These are phyloP conservation scores for Claviceps humidiphila DNA, from an alignment of 2,329 filamentous ascomycete genomes.

Conservation along the genomic window DNA sequence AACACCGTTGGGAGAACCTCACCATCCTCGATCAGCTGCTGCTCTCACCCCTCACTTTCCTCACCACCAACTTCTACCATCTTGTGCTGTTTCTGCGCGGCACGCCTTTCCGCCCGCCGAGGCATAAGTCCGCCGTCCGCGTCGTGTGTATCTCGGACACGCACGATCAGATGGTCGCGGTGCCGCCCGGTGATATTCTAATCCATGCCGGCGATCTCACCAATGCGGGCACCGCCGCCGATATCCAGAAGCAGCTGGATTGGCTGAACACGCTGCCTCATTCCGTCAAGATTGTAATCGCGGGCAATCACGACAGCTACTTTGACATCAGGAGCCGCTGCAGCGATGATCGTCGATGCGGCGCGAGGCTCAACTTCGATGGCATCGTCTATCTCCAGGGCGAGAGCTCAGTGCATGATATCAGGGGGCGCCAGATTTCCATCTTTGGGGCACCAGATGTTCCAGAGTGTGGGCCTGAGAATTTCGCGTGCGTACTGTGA, in stretches of 20 bases:
- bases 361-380: constrained; percentile 48
- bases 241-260: constrained; percentile 72
- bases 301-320: constrained; percentile 82
- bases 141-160: constrained; percentile 88
- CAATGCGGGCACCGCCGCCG: constrained; percentile 53
- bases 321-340: constrained; percentile 56
- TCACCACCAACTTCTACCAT: constrained; percentile 50
- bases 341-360: constrained; percentile 38
- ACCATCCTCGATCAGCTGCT: constrained; percentile 51
- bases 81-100: constrained; percentile 56
- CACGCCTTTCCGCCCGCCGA: constrained; percentile 44
- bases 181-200: constrained; percentile 70
- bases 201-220: constrained; percentile 84
- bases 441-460: constrained; percentile 76
- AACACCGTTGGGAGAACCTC: constrained; percentile 32
- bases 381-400: constrained; percentile 66
- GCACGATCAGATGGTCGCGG: constrained; percentile 47
- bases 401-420: constrained; percentile 47
- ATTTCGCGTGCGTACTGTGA: constrained; percentile 41
- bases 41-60: constrained; percentile 51
- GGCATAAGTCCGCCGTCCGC: constrained; percentile 44
- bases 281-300: constrained; percentile 65
- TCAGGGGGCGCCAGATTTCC: constrained; percentile 38
- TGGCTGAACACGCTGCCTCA: constrained; percentile 69
- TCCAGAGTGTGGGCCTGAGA: constrained; percentile 56